Evolutionary conservation across 305 asterid species (phyloP).

Genomic region (Fraxinus greggii): DNA sequence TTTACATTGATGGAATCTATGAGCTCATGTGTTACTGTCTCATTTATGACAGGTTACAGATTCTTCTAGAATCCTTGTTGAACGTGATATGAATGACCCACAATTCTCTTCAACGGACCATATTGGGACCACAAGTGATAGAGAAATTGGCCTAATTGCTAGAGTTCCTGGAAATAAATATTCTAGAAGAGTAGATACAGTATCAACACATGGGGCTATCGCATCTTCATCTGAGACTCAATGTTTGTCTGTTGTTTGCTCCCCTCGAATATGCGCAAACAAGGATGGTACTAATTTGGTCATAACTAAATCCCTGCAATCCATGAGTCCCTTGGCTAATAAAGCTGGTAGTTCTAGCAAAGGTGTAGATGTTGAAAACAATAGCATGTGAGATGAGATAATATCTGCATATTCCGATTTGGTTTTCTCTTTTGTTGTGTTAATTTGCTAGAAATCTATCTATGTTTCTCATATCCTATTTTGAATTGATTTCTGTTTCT

Average conservation of each 20-base stretch:
- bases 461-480: conserved; percentile 5
- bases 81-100: conserved; percentile 52
- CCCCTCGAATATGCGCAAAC: conserved; percentile 48
- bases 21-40: conserved; percentile 16
- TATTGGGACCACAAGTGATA: conserved; percentile 44
- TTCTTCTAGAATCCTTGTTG: conserved; percentile 55
- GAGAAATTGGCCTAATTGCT: conserved; percentile 39
- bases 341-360: conserved; percentile 53
- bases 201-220: conserved; percentile 36
- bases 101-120: conserved; percentile 66
- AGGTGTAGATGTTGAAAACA: conserved; percentile 46
- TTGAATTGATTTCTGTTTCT: conserved; percentile 2
- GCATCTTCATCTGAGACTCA: conserved; percentile 35
- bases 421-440: conserved; percentile 4
- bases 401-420: conserved; percentile 1
- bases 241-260: conserved; percentile 31
- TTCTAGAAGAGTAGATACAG: conserved; percentile 42
- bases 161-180: conserved; percentile 41
- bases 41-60: conserved; percentile 47
- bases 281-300: conserved; percentile 58
- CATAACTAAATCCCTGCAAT: conserved; percentile 43
- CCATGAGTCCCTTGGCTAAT: conserved; percentile 44
- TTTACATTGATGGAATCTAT: not conserved
- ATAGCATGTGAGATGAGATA: conserved; percentile 59
- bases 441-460: conserved; percentile 10